Conservation (phyloP, 345 rosid species). For the Hibiscus syriacus region DNA sequence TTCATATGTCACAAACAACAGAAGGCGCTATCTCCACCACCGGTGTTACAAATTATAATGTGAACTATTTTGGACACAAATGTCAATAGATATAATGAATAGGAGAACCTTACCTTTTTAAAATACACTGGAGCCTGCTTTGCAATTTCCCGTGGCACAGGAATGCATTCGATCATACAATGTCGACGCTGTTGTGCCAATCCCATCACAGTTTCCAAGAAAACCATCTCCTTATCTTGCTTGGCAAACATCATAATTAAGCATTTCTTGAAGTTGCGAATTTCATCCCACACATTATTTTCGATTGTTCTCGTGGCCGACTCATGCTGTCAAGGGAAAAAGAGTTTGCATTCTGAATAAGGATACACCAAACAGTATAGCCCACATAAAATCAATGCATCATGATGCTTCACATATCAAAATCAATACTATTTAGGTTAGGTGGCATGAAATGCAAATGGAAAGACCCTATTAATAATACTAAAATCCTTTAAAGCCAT, state of each 20-base stretch:
- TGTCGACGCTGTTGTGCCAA: conserved; percentile 77
- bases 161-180: conserved; percentile 83
- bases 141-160: conserved; percentile 63
- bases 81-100: neutral
- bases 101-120: conserved; percentile 49
- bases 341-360: neutral
- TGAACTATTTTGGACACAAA: neutral
- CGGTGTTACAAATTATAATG: neutral
- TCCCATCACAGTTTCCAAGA: conserved; percentile 83
- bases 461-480: neutral
- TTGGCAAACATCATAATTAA: conserved; percentile 82
- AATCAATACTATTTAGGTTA: neutral
- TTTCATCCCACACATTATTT: conserved; percentile 78
- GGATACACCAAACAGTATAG: neutral
- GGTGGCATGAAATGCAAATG: neutral
- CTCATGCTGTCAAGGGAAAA: conserved; percentile 53
- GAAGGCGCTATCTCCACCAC: neutral
- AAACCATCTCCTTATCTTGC: conserved; percentile 74
- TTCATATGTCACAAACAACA: neutral
- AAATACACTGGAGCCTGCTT: conserved; percentile 77
- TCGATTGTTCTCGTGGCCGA: conserved; percentile 67
- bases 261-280: conserved; percentile 88
- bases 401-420: neutral
- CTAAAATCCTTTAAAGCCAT: neutral
- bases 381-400: neutral